Evolutionary conservation across 2,329 filamentous ascomycete genomes (phyloP).

Genomic region (Colletotrichum eleusines): DNA sequence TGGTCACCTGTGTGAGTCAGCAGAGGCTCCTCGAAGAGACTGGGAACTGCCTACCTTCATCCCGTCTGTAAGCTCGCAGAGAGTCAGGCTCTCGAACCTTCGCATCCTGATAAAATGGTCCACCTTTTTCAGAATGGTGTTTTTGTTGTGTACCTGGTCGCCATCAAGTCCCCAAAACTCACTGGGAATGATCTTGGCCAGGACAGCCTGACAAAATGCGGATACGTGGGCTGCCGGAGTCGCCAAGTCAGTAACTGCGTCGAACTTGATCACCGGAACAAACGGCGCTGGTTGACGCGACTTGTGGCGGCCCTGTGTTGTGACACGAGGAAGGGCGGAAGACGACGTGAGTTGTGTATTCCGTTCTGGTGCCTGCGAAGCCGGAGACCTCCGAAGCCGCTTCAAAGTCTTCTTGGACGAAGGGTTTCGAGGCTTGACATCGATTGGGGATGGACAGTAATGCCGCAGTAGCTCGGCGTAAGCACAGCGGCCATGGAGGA

Average conservation of each 20-base stretch:
- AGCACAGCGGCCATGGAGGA: slow-evolving; percentile 78
- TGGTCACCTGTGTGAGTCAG: slow-evolving; percentile 65
- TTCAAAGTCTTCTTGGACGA: slow-evolving; percentile 16
- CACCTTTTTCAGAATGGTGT: slow-evolving; percentile 73
- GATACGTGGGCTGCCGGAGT: slow-evolving; percentile 79
- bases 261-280: slow-evolving; percentile 54
- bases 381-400: neutral
- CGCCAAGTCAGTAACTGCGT: slow-evolving; percentile 73
- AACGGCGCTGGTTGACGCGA: neutral
- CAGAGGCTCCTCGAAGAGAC: neutral
- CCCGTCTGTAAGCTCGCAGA: slow-evolving; percentile 82
- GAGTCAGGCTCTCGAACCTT: slow-evolving; percentile 82
- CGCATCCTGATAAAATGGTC: slow-evolving; percentile 82
- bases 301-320: slow-evolving; percentile 3
- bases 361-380: neutral
- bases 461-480: slow-evolving; percentile 83
- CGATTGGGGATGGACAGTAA: slow-evolving; percentile 75
- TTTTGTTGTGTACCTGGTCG: slow-evolving; percentile 69
- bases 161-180: slow-evolving; percentile 77
- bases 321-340: neutral
- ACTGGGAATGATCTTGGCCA: slow-evolving; percentile 79
- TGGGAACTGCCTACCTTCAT: slow-evolving; percentile 71
- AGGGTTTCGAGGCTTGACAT: slow-evolving; percentile 38
- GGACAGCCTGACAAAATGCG: slow-evolving; percentile 84
- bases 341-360: neutral